Conservation (phyloP, 192 early-diverging fungal species). For the Backusella mclennaniae region DNA sequence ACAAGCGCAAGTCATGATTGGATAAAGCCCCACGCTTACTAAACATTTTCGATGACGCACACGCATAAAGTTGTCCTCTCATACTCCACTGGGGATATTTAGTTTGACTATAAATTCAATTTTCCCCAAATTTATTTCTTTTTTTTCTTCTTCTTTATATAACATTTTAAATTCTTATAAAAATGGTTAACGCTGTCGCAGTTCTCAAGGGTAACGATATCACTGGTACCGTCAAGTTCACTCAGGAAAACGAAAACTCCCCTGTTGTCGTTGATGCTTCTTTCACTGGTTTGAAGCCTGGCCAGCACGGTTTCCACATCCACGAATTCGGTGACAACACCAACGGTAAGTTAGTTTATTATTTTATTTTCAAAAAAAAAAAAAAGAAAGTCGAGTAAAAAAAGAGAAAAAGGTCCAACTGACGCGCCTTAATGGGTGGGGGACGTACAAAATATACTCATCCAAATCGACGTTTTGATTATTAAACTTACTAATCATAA, state of each 20-base stretch:
- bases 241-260: conserved; percentile 59
- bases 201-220: conserved; percentile 71
- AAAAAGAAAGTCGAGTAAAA: background rate
- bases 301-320: conserved; percentile 88
- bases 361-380: background rate
- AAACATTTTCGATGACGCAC: conserved; percentile 4
- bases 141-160: background rate
- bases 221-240: conserved; percentile 70
- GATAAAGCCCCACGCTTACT: background rate
- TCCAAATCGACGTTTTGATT: background rate
- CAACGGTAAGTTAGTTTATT: conserved; percentile 44
- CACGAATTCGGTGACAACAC: conserved; percentile 85
- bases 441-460: background rate
- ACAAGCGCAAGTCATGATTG: conserved; percentile 1
- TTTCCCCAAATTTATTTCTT: background rate
- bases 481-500: background rate
- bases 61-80: background rate
- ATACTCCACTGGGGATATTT: background rate
- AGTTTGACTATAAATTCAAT: conserved; percentile 7
- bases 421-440: conserved; percentile 9
- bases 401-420: background rate
- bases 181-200: conserved; percentile 59
- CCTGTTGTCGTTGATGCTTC: conserved; percentile 56
- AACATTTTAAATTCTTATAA: background rate
- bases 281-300: conserved; percentile 62